Evolutionary conservation across 768 basidiomycete species (phyloP), one percentile per base, ranked within the genome.

Genomic region (Nevesoporus exiguus): DNA sequence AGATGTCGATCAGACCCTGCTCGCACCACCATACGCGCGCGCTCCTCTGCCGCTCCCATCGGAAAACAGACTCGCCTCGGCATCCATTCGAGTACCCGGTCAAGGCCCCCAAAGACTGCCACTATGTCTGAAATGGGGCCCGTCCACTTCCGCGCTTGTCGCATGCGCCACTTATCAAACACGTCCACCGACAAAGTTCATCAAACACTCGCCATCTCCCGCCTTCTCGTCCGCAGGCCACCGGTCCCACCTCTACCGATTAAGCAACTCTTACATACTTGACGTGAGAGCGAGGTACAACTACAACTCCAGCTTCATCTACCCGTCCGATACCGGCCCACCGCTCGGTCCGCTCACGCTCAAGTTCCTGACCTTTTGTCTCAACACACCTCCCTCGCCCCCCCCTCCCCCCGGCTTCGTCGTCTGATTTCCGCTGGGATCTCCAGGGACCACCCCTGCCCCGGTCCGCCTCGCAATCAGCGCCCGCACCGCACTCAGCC

Each of bases 401-500:
- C 29, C 43, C 19, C 58, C 54, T 25, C 45, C 60, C 33, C 45
- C 49, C 21, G 25, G 39, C 61, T 51, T 68, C 49, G 50, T 27
- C 1, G 24, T 31, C 55, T 34, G 55, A 42, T 39, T 71, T 27
- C 48, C 49, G 15, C 61, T 72, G 73, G 24, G 49, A 51, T 78
- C 77, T 24, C 81, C 82, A 56, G 81, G 79, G 1, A 81, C 75
- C 24, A 71, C 73, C 3, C 79, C 79, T 9, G 75, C 72, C 10
- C 76, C 82, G 8, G 76, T 76, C 59, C 91, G 76, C 50, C 90
- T 77, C 19, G 88, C 88, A 58, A 98, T 88, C 66, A 99, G 78
- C 56, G 93, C 93, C 47, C 93, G 86, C 36, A 98, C 83, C 10
- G 96, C 93, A 47, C 94, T 93, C 44, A 99, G 76, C 97, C 97